Evolutionary conservation across 148 eudicot species (phyloP).

Genomic region (Rhododendron kiyosumense): DNA sequence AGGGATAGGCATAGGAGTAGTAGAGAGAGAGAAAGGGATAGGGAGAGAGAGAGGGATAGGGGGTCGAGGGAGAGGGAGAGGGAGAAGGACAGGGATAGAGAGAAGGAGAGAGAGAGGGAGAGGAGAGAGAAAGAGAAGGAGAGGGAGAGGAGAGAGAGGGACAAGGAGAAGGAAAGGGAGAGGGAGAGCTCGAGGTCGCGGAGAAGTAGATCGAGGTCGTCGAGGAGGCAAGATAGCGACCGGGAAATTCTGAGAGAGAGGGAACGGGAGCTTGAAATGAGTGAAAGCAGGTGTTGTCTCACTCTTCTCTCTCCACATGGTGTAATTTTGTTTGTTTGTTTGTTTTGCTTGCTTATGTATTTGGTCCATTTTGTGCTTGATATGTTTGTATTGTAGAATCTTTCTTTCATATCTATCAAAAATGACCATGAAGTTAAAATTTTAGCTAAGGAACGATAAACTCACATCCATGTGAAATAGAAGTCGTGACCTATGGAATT

Average conservation of each 20-base stretch:
- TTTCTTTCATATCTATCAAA: background rate
- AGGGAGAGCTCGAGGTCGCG: conserved; percentile 24
- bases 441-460: background rate
- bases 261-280: conserved; percentile 42
- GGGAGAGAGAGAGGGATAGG: conserved; percentile 15
- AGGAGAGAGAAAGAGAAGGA: conserved; percentile 12
- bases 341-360: background rate
- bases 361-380: background rate
- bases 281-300: conserved; percentile 69
- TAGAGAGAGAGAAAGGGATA: conserved; percentile 26
- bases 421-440: background rate
- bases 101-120: conserved; percentile 4
- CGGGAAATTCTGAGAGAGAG: conserved; percentile 31
- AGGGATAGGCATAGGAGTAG: conserved; percentile 24
- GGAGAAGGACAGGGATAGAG: conserved; percentile 8
- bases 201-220: conserved; percentile 25
- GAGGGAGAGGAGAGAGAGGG: conserved; percentile 9
- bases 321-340: background rate
- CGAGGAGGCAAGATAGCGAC: conserved; percentile 41
- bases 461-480: background rate
- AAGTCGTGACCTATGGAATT: background rate
- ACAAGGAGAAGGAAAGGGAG: conserved; percentile 16
- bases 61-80: conserved; percentile 22
- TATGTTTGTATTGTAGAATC: background rate
- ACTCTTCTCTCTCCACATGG: background rate